phyloP scores from a whole-genome alignment of 2,329 filamentous ascomycete species.

The Alternaria incomplexa region DNA sequence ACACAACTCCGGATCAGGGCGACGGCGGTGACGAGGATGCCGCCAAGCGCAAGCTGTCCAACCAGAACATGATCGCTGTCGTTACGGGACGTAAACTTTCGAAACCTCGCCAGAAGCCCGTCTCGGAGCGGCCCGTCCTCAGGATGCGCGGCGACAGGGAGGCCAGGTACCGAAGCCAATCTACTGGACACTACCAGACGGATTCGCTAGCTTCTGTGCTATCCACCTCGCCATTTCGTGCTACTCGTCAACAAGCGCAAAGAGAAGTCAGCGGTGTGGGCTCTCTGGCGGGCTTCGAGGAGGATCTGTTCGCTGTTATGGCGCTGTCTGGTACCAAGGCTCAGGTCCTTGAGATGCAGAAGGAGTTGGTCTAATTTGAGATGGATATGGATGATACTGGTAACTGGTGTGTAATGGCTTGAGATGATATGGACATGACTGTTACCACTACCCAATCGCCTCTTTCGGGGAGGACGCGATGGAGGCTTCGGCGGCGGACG shows the following conservation, averaged over 20 bases:
- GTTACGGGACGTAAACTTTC: too few species aligned
- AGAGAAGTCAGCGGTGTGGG: not conserved
- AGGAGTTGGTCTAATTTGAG: not conserved
- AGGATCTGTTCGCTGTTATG: slow-evolving; percentile 20
- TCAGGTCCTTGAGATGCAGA: not conserved
- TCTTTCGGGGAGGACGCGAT: slow-evolving; percentile 26
- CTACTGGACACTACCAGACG: not conserved
- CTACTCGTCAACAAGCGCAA: not conserved
- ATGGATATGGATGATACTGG: not conserved
- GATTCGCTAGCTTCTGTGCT: not conserved
- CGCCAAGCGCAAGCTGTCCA: slow-evolving; percentile 23
- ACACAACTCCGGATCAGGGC: not conserved
- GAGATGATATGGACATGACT: not conserved
- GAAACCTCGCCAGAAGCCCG: not conserved
- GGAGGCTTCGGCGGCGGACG: slow-evolving; percentile 47
- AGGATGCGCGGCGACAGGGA: not conserved
- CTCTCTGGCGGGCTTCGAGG: slow-evolving; percentile 17
- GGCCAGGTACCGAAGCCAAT: not conserved
- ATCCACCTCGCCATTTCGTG: not conserved
- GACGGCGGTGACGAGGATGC: slow-evolving; percentile 13
- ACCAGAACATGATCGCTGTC: too few species aligned
- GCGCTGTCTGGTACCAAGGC: not conserved
- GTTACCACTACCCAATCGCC: not conserved
- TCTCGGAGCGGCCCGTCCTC: not conserved
- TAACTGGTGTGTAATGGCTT: not conserved